phyloP scores from a whole-genome alignment of 2,329 filamentous ascomycete species.

The Nemania sp. region DNA sequence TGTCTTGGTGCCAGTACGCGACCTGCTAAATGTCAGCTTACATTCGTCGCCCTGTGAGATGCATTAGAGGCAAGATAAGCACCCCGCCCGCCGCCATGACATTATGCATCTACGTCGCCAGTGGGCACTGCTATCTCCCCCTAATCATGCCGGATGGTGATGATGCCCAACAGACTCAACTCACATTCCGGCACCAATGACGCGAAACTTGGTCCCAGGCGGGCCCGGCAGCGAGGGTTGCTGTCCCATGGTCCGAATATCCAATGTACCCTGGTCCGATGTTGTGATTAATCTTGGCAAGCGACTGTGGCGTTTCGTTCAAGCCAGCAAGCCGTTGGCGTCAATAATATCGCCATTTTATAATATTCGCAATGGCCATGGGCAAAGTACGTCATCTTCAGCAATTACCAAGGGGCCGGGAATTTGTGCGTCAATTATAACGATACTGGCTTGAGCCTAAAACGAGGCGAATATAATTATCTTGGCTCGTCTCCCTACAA shows the following conservation, averaged over 20 bases:
- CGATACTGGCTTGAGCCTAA: slow-evolving; percentile 25
- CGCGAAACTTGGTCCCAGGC: slow-evolving; percentile 41
- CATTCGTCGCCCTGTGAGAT: background rate
- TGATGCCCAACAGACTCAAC: slow-evolving; percentile 20
- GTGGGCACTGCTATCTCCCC: slow-evolving; percentile 2
- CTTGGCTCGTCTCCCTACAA: slow-evolving; percentile 15
- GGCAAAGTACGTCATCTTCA: slow-evolving; percentile 14
- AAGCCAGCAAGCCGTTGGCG: no score
- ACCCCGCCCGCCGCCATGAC: background rate
- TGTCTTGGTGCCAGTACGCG: slow-evolving; percentile 44
- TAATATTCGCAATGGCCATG: slow-evolving; percentile 6
- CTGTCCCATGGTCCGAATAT: slow-evolving; percentile 37
- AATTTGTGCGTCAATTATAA: slow-evolving; percentile 12
- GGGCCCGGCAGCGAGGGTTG: slow-evolving; percentile 38
- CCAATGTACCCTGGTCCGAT: slow-evolving; percentile 16
- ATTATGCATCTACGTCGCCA: slow-evolving; percentile 9
- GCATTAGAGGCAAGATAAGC: slow-evolving; percentile 4
- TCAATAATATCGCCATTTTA: slow-evolving; percentile 19
- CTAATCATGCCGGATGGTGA: slow-evolving; percentile 1
- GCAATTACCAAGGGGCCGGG: slow-evolving; percentile 3
- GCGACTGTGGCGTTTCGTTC: no score
- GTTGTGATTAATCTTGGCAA: slow-evolving; percentile 17
- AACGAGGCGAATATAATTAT: slow-evolving; percentile 18
- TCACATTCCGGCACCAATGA: slow-evolving; percentile 44
- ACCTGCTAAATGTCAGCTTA: slow-evolving; percentile 34